Conservation (phyloP, 768 basidiomycete species). For the Psilocybe tampanensis region DNA sequence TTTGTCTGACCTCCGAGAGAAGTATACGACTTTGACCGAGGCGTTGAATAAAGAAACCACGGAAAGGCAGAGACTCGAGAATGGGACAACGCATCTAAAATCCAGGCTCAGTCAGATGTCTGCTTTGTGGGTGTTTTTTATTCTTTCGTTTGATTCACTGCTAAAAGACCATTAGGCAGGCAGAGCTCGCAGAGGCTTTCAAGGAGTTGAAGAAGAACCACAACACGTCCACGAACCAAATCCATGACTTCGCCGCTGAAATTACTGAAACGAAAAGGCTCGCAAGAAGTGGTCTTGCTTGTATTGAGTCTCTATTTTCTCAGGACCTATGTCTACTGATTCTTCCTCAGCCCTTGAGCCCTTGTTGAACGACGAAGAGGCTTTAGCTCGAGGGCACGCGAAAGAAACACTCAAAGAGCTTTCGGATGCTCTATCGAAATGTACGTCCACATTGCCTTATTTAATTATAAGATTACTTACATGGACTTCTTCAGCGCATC, state of each 20-base stretch:
- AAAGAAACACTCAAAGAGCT: constrained; percentile 25
- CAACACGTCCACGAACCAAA: constrained; percentile 6
- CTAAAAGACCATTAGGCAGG: constrained; percentile 11
- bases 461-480: not conserved
- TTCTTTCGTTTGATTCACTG: not conserved
- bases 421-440: constrained; percentile 28
- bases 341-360: constrained; percentile 19
- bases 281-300: constrained; percentile 13
- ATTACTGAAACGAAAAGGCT: constrained; percentile 14
- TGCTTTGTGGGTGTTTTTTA: constrained; percentile 3
- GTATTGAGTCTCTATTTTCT: constrained; percentile 1
- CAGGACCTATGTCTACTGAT: not conserved
- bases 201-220: constrained; percentile 21
- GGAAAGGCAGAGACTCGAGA: constrained; percentile 14
- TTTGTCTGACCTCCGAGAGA: not conserved
- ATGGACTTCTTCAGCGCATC: constrained; percentile 27
- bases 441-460: constrained; percentile 19
- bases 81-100: constrained; percentile 9
- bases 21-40: constrained; percentile 8
- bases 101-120: constrained; percentile 8
- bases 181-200: constrained; percentile 11
- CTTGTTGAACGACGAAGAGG: constrained; percentile 25
- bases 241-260: constrained; percentile 14
- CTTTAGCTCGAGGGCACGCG: constrained; percentile 21
- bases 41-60: constrained; percentile 5